Base-by-base conservation (phyloP, 768 basidiomycete genomes). In the Macrolepiota albuminosa region DNA sequence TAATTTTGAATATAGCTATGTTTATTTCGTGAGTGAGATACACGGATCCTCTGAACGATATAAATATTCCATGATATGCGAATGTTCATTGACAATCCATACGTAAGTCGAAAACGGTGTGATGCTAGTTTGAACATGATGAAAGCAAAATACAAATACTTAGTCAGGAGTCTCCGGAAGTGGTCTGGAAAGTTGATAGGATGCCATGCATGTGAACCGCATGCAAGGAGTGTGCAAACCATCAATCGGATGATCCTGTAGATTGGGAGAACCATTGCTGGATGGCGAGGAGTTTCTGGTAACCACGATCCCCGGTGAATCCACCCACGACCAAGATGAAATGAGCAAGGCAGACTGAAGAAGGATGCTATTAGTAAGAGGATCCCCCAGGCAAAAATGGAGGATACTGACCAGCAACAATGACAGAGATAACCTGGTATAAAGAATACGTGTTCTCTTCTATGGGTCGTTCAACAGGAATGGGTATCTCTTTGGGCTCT, bases 271-370 rank as follows among this genome's bases (percentile, higher is more conserved):
- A 47, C 77, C 79, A 81, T 56, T 73, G 70, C 63, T 76, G 75
- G 7, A 75, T 47, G 7, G 74, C 73, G 24, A 78, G 62, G 18
- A 81, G 70, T 66, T 82, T 82, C 66, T 77, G 70, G 61, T 79
- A 78, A 9, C 81, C 81, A 24, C 62, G 67, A 40, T 75, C 69
- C 21, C 81, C 82, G 0, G 78, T 81, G 60, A 81, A 78, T 8
- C 81, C 80, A 34, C 76, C 71, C 16, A 77, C 68, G 29, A 79
- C 79, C 36, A 84, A 68, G 4, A 77, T 37, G 55, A 82, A 82
- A 63, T 83, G 82, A 6, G 78, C 79, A 18, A 82, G 59, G 53
- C 80, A 81, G 45, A 81, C 78, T 73, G 70, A 5, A 43, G 26
- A 18, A 3, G 56, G 56, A 67, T 45, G 65, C 21, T 56, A 48